Evolutionary conservation across 768 basidiomycete genomes (phyloP), one percentile per base, ranked within the genome.

Genomic region (Chalciporus sphaerocephalus): DNA sequence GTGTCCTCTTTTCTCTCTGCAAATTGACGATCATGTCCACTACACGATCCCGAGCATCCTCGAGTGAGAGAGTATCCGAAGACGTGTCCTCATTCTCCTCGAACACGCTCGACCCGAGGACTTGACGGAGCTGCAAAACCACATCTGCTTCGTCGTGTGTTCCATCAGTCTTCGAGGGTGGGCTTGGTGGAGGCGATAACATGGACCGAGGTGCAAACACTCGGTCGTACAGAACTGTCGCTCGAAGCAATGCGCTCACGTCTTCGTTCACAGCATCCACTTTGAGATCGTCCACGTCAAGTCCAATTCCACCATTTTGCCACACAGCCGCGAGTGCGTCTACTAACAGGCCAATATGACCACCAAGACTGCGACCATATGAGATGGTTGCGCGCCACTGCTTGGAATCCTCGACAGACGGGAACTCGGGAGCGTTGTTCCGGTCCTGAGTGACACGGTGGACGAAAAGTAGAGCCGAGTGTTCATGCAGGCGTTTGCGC

Each of bases 31-130:
- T 71, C 71, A 83, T 70, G 67, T 91, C 88, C 38, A 88, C 85
- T 27, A 81, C 81, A n/a, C 74, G 67, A 62, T 90, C 88, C 46
- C 82, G 73, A 38, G 86, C 87, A 48, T 89, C 86, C 61, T 90
- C 87, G 42, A 89, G 60, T 21, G 62, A 61, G 71, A 76, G 44
- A 62, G 51, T 56, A 39, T 51, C 50, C 30, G 33, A 24, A 15
- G 41, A 51, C 18, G 47, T 46, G 17, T 53, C 59, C 28, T 44
- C 41, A 23, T 59, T 52, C 32, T 59, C 55, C 23, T 69, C 69
- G 55, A 81, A 80, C 41, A 74, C 76, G 18, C 60, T 64, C 28
- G 69, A 71, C 18, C 82, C 87, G 30, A 90, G 68, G 24, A 73
- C 74, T 12, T 71, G 69, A 48, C 81, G 69, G 42, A 90, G 65